Conservation (phyloP, 177 flowering plant genomes). For the Telopea speciosissima region DNA sequence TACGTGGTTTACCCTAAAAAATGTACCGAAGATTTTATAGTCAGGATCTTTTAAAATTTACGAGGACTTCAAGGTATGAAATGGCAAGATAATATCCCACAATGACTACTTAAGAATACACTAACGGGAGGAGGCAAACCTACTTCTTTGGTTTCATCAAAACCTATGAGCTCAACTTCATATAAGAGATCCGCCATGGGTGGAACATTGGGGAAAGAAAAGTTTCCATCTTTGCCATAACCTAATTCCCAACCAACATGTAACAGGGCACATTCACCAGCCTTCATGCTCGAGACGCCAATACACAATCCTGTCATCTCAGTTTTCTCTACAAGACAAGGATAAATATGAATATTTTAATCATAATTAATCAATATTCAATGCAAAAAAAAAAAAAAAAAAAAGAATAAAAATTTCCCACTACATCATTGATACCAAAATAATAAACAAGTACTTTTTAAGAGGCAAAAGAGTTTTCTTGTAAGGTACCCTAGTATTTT, state of each 20-base stretch:
- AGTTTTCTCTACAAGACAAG: conserved; percentile 63
- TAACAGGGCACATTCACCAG: conserved; percentile 86
- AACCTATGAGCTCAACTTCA: conserved; percentile 96
- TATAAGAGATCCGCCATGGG: conserved; percentile 85
- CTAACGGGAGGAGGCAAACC: conserved; percentile 16
- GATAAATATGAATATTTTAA: background rate
- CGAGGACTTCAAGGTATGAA: background rate
- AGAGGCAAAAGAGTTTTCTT: too few species aligned
- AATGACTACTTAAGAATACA: background rate
- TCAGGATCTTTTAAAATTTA: background rate
- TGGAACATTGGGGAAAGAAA: conserved; percentile 98
- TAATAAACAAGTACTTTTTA: too few species aligned
- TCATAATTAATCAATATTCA: too few species aligned
- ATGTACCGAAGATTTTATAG: background rate
- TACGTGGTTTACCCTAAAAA: conserved; percentile 79
- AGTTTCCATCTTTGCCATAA: conserved; percentile 92
- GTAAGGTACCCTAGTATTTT: too few species aligned
- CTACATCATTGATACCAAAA: too few species aligned
- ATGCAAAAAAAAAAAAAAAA: too few species aligned
- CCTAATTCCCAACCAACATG: conserved; percentile 95
- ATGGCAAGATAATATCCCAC: background rate
- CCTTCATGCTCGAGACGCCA: conserved; percentile 80
- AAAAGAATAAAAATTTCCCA: too few species aligned
- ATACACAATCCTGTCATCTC: conserved; percentile 81
- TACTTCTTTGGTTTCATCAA: conserved; percentile 75